Evolutionary conservation across 495 filamentous ascomycete species (phyloP).

Genomic region (Penicillium paradoxum): DNA sequence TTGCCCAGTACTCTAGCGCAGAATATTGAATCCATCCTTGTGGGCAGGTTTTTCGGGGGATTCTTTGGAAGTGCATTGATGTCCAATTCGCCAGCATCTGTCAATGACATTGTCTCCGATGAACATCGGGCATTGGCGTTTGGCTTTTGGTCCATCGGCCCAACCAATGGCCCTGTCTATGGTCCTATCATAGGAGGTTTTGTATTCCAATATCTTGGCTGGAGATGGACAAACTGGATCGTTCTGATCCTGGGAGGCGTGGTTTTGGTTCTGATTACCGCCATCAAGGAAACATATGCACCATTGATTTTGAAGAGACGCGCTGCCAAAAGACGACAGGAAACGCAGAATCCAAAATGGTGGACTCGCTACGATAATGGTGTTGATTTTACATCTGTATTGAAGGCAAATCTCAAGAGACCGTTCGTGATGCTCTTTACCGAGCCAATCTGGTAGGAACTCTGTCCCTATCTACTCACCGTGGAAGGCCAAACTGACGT

Average conservation of each 20-base stretch:
- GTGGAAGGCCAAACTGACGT: background rate
- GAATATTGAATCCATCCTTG: constrained; percentile 57
- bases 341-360: constrained; percentile 61
- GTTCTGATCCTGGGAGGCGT: constrained; percentile 63
- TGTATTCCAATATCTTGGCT: constrained; percentile 64
- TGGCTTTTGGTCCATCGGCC: constrained; percentile 69
- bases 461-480: background rate
- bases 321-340: constrained; percentile 44
- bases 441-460: constrained; percentile 69
- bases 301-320: constrained; percentile 60
- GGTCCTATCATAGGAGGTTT: constrained; percentile 72
- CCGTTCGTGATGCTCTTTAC: constrained; percentile 64
- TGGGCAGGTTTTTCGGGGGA: constrained; percentile 70
- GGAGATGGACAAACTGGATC: constrained; percentile 87
- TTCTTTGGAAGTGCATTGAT: constrained; percentile 74
- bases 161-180: constrained; percentile 65
- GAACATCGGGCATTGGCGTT: constrained; percentile 69
- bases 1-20: constrained; percentile 66
- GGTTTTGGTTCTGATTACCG: constrained; percentile 44
- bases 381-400: constrained; percentile 41
- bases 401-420: constrained; percentile 45
- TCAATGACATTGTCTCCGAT: constrained; percentile 67
- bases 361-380: constrained; percentile 58
- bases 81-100: constrained; percentile 66
- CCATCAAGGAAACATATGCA: constrained; percentile 64